Evolutionary conservation across 2,329 filamentous ascomycete species (phyloP).

Genomic region (Arthrobotrys pseudoclavata): DNA sequence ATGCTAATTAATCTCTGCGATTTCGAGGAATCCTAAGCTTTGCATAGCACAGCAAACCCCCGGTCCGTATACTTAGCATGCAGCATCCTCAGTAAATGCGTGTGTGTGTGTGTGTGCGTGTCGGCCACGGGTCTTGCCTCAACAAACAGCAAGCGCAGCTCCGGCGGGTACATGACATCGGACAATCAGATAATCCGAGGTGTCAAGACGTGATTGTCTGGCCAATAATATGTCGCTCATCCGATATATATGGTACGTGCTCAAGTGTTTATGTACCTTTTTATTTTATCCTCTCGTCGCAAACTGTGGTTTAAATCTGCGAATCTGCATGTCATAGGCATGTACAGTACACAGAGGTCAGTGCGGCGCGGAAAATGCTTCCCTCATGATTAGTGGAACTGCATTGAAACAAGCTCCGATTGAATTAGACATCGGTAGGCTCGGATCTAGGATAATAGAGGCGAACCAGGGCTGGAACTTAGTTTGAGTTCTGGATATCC

Average conservation of each 20-base stretch:
- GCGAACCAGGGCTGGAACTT: slow-evolving; percentile 28
- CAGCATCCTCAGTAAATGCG: neutral
- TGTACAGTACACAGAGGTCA: slow-evolving; percentile 13
- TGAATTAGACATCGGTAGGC: slow-evolving; percentile 27
- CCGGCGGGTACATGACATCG: slow-evolving; percentile 16
- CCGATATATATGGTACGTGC: slow-evolving; percentile 32
- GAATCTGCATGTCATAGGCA: slow-evolving; percentile 19
- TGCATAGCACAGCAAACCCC: slow-evolving; percentile 20
- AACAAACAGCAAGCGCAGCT: neutral
- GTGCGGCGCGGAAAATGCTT: slow-evolving; percentile 24
- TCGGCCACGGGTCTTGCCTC: slow-evolving; percentile 23
- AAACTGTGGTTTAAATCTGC: slow-evolving; percentile 32
- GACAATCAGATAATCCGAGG: slow-evolving; percentile 33
- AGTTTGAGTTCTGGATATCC: slow-evolving; percentile 35
- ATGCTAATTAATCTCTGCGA: slow-evolving; percentile 17
- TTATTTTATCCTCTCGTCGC: slow-evolving; percentile 10
- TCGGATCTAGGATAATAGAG: slow-evolving; percentile 31
- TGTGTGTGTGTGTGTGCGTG: neutral
- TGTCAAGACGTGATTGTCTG: slow-evolving; percentile 31
- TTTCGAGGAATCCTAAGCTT: slow-evolving; percentile 30
- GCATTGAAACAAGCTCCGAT: slow-evolving; percentile 23
- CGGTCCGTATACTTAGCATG: neutral
- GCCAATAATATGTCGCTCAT: slow-evolving; percentile 2
- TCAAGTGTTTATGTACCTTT: neutral
- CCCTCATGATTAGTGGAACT: slow-evolving; percentile 6